These are phyloP conservation scores for Penicillium rolfsii DNA, from an alignment of 2,329 filamentous ascomycete species.

Conservation along the genomic window DNA sequence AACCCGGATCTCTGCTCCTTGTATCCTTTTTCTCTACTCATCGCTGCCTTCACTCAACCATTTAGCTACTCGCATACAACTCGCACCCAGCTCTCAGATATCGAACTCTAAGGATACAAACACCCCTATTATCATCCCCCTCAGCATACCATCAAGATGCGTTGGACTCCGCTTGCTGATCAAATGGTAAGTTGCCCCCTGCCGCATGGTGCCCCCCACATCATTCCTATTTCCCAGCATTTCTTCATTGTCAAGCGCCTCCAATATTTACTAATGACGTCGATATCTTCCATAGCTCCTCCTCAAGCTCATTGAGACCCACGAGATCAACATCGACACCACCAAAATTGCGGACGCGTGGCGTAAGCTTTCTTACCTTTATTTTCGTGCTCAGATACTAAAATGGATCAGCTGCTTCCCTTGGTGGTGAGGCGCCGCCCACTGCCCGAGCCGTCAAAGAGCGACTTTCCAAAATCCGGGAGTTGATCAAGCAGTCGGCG, in stretches of 20 bases:
- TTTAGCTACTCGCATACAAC: not conserved
- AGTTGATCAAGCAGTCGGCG: conserved; percentile 19
- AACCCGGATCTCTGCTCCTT: too few species aligned
- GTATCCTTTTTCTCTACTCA: too few species aligned
- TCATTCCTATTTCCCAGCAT: too few species aligned
- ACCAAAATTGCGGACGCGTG: conserved; percentile 42
- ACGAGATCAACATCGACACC: conserved; percentile 40
- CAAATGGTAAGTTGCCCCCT: not conserved
- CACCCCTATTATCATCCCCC: too few species aligned
- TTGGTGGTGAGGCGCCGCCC: conserved; percentile 26
- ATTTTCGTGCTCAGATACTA: not conserved
- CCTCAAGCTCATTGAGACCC: conserved; percentile 46
- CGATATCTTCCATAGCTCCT: conserved; percentile 36
- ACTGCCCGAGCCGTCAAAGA: conserved; percentile 48
- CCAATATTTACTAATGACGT: not conserved
- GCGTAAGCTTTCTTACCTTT: conserved; percentile 25
- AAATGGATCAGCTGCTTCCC: conserved; percentile 20
- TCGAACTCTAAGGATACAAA: too few species aligned
- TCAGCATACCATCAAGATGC: not conserved
- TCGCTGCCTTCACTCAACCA: too few species aligned
- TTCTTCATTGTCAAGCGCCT: too few species aligned
- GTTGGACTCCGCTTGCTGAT: not conserved
- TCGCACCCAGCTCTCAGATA: not conserved
- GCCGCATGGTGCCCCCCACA: too few species aligned
- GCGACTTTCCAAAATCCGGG: conserved; percentile 42